Percentiles rank a stretch among this genome's conserved stretches.
These are phyloP conservation scores for Chimonanthus salicifolius DNA, from an alignment of 164 flowering plant genomes.

Conservation along the genomic window DNA sequence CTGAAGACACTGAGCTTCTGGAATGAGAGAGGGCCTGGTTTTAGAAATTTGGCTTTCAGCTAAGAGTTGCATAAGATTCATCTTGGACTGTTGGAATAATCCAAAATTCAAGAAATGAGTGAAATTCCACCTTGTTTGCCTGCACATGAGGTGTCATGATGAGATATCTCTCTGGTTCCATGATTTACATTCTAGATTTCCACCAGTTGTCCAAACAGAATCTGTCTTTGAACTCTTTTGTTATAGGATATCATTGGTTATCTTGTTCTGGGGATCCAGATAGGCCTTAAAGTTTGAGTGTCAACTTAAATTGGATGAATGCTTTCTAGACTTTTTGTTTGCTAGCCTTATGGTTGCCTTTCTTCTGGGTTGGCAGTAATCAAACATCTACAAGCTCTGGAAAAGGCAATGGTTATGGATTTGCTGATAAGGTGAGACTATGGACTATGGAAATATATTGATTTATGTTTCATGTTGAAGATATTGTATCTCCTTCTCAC, in stretches of 20 bases:
- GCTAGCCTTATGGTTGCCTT: background rate
- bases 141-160: background rate
- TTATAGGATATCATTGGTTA: too few species aligned
- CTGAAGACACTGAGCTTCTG: background rate
- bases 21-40: background rate
- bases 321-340: background rate
- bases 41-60: background rate
- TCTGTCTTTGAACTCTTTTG: too few species aligned
- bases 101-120: background rate
- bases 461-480: too few species aligned
- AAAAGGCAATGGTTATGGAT: slow-evolving; percentile 89
- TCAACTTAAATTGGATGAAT: background rate
- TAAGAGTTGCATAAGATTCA: background rate
- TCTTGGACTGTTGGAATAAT: background rate
- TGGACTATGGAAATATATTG: background rate
- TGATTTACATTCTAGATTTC: background rate
- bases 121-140: background rate
- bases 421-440: slow-evolving; percentile 83
- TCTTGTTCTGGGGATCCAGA: too few species aligned
- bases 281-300: too few species aligned
- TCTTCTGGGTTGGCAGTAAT: slow-evolving; percentile 34
- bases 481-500: background rate
- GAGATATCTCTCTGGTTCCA: background rate
- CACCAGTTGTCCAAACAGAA: background rate
- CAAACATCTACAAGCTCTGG: slow-evolving; percentile 48